Percentiles rank a stretch among this genome's conserved stretches.
Evolutionary conservation across 139 green algal species (phyloP).

Genomic region (Nannochloris sp.): DNA sequence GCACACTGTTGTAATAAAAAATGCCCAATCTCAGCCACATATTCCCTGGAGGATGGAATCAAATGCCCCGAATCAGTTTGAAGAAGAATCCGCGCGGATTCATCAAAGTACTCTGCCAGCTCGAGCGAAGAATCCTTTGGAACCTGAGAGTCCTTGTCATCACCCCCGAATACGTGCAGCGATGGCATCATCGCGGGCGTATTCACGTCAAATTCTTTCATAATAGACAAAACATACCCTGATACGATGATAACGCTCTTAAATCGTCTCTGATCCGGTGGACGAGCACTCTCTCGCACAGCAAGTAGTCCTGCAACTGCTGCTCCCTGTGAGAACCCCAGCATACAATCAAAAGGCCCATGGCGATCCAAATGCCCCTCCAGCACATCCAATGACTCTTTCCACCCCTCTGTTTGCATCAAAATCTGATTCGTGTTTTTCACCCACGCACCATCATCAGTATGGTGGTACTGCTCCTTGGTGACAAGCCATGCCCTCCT

Average conservation of each 20-base stretch:
- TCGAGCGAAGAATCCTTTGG: background rate
- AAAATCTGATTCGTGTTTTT: too few relatives aligned
- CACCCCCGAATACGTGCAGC: slow-evolving; percentile 31
- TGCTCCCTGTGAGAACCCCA: slow-evolving; percentile 75
- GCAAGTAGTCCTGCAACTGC: slow-evolving; percentile 33
- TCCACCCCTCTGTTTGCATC: too few relatives aligned
- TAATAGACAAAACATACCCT: slow-evolving; percentile 19
- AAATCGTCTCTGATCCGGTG: background rate
- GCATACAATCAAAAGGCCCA: slow-evolving; percentile 67
- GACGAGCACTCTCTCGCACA: slow-evolving; percentile 26
- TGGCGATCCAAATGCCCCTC: slow-evolving; percentile 13
- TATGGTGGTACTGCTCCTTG: background rate
- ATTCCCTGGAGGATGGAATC: slow-evolving; percentile 20
- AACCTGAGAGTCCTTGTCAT: slow-evolving; percentile 15
- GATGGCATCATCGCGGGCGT: slow-evolving; percentile 19
- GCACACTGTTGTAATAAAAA: slow-evolving; percentile 1
- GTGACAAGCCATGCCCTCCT: slow-evolving; percentile 1
- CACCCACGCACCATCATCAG: background rate
- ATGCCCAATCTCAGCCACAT: background rate
- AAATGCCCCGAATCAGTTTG: slow-evolving; percentile 23
- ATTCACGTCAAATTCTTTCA: background rate
- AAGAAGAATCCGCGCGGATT: slow-evolving; percentile 5
- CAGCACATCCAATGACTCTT: too few relatives aligned
- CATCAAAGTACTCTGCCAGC: slow-evolving; percentile 15
- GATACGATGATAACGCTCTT: slow-evolving; percentile 27